Base-by-base conservation (phyloP, 352 stramenopile genomes). In the Pythium sukuiense region DNA sequence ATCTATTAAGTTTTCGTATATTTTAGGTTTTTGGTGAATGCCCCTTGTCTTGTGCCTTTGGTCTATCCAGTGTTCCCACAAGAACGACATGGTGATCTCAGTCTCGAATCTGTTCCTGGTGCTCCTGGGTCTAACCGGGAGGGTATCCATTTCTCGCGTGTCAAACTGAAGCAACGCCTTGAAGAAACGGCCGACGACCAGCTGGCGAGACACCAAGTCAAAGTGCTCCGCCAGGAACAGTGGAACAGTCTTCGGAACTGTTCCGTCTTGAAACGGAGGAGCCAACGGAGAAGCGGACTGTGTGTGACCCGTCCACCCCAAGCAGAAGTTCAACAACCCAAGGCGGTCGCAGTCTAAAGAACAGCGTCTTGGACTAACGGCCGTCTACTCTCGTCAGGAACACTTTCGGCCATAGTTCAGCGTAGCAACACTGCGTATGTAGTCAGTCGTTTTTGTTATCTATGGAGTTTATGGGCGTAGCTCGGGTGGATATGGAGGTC, bases 1-100 rank as follows among this genome's bases (percentile, higher is more conserved):
- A 67, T 69, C 66, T 69, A 67, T 73, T 66, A 67, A 67, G 50
- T 69, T 73, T 69, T 55, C 58, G 65, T 67, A 39, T 65, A 73
- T 73, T 73, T 53, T 73, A 73, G 61, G 49, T 61, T 65, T 61
- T 61, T 50, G 61, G 61, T 55, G 52, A 59, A 61, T 41, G 30
- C 12, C 41, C 20, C 2, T 6, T 65, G 13, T 46, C 14, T 52
- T 13, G 20, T 24, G 20, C 20, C 0, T 24, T 24, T 24, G 20
- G 20, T 24, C 20, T 24, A 24, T 24, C 20, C 20, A 24, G 20
- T 24, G 20, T 24, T 24, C 20, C 20, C 20, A 24, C 20, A 24
- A 24, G 20, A 24, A 24, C 20, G 20, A 24, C 20, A 24, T 24
- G 20, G 20, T 24, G 20, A 24, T 24, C 37, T 18, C 37, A 43